Evolutionary conservation across 2,329 filamentous ascomycete genomes (phyloP).

Genomic region (Trichothecium sympodiale): DNA sequence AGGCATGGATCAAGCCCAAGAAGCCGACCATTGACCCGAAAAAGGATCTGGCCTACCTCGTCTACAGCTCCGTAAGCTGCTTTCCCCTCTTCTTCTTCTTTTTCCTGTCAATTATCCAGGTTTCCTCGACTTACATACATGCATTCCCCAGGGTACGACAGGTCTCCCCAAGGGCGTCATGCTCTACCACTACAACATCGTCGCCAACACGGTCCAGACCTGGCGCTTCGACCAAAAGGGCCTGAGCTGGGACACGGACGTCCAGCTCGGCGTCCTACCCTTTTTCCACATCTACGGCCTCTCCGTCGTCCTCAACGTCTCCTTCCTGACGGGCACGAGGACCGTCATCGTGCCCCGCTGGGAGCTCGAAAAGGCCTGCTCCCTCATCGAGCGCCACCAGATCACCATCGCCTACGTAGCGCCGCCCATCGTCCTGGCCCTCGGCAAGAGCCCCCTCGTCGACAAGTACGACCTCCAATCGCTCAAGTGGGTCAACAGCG

Average conservation of each 20-base stretch:
- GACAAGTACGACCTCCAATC: constrained; percentile 70
- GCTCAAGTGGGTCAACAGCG: constrained; percentile 76
- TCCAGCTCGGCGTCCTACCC: constrained; percentile 67
- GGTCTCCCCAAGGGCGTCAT: constrained; percentile 87
- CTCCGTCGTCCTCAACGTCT: constrained; percentile 16
- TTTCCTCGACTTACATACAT: no score
- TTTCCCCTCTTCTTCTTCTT: no score
- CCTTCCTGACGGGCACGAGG: constrained; percentile 50
- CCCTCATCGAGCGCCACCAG: constrained; percentile 60
- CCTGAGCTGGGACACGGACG: constrained; percentile 53
- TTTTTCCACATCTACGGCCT: constrained; percentile 78
- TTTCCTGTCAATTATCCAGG: no score
- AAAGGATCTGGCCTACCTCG: constrained; percentile 71
- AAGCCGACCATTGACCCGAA: constrained; percentile 53
- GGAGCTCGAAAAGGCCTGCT: constrained; percentile 69
- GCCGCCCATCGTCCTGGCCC: constrained; percentile 69
- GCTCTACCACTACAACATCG: constrained; percentile 72
- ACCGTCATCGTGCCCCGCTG: constrained; percentile 66
- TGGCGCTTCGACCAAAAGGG: constrained; percentile 40
- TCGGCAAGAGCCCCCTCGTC: constrained; percentile 70
- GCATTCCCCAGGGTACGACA: constrained; percentile 54
- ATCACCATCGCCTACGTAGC: constrained; percentile 76
- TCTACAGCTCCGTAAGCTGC: constrained; percentile 64
- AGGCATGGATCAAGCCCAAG: constrained; percentile 38
- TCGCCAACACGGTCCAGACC: constrained; percentile 58